Evolutionary conservation across 2,329 filamentous ascomycete species (phyloP).

Genomic region (Phaeosphaeriaceae sp.): DNA sequence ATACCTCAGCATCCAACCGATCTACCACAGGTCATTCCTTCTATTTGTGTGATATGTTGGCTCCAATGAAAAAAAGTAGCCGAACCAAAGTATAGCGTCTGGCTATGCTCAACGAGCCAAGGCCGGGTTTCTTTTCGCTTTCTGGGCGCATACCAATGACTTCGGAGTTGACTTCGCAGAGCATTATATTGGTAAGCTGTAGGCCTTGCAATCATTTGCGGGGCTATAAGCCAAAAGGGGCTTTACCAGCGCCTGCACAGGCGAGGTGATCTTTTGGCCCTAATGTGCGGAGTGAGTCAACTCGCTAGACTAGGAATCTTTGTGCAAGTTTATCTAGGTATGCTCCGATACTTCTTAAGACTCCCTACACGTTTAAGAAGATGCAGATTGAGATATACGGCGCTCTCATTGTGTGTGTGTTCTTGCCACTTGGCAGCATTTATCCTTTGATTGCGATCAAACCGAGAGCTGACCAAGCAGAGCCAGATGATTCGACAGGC

Average conservation of each 20-base stretch:
- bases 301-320: no score
- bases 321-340: no score
- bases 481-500: background rate
- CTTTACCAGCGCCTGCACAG: background rate
- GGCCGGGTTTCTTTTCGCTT: background rate
- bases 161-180: background rate
- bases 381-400: background rate
- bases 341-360: background rate
- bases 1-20: background rate
- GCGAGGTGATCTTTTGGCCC: background rate
- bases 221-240: no score
- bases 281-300: background rate
- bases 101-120: background rate
- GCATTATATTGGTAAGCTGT: background rate
- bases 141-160: background rate
- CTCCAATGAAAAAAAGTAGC: no score
- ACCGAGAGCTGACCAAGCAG: background rate
- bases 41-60: no score
- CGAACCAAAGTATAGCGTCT: background rate
- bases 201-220: no score
- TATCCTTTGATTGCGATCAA: background rate
- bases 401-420: background rate
- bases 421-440: background rate
- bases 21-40: no score
- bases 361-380: background rate